These are phyloP conservation scores for Epichloe elymi DNA, from an alignment of 2,329 filamentous ascomycete species.

Conservation along the genomic window DNA sequence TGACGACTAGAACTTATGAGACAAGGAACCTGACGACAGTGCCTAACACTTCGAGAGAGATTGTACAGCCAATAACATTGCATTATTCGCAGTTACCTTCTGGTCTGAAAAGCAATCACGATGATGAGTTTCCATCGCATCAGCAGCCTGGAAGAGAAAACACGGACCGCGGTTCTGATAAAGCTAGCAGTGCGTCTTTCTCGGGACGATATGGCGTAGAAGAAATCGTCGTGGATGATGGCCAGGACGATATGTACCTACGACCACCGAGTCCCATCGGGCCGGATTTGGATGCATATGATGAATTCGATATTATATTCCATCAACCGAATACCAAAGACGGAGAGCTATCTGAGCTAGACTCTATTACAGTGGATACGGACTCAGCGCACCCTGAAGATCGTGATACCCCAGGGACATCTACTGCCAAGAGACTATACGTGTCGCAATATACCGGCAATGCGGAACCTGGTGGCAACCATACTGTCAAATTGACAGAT, in stretches of 20 bases:
- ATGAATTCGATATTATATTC: conserved; percentile 16
- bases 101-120: background rate
- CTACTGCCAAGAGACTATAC: conserved; percentile 16
- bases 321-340: conserved; percentile 13
- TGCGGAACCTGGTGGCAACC: conserved; percentile 22
- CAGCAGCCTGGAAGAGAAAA: background rate
- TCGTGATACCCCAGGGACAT: background rate
- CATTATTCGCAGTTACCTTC: background rate
- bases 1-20: background rate
- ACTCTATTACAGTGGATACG: conserved; percentile 15
- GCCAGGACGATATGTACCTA: background rate
- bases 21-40: too few species aligned
- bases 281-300: conserved; percentile 18
- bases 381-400: conserved; percentile 9
- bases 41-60: too few species aligned
- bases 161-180: background rate
- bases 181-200: background rate
- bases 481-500: conserved; percentile 22
- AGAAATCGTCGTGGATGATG: background rate
- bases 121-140: background rate
- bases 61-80: background rate
- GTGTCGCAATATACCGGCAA: conserved; percentile 26
- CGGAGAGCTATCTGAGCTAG: conserved; percentile 17
- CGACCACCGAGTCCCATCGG: conserved; percentile 6
- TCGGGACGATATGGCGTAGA: background rate